Evolutionary conservation across 495 filamentous ascomycete genomes (phyloP), one percentile per base, ranked within the genome.

Genomic region (Podospora fimiseda): DNA sequence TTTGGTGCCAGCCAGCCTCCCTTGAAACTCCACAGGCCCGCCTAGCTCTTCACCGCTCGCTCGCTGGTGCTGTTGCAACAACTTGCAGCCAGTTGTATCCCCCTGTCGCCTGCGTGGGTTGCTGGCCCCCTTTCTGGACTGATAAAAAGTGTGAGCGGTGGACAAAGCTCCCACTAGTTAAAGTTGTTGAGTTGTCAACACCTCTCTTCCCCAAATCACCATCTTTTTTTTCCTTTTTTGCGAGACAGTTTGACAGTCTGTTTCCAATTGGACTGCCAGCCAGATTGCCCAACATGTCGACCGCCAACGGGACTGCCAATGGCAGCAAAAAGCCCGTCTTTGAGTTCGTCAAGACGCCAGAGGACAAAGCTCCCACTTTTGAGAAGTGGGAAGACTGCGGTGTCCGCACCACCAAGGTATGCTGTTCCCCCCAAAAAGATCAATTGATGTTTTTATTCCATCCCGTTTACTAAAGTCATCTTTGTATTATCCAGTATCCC

Each of bases 341-440:
- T 65, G 81, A 88, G 64, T 91, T 87, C 65, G 81, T 92, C 65
- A 74, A 86, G 61, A 94, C 88, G 66, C 88, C 88, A 9, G 78
- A 82, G 57, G 79, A 80, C 49, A 73, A 77, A 30, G 71, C 76
- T 54, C 65, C 82, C 49, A 66, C 76, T 62, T 72, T 81, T 65
- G 63, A 77, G 70, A 76, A 76, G 70, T 70, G 72, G 45, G 74
- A 83, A 53, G 80, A 87, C 38, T 89, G 83, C 66, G 88, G 89
- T 64, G 86, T 93, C 30, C 73, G 74, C 58, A 84, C 82, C 14
- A 90, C 88, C 36, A 77, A 80, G 52, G 88, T 91, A 67, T 64
- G 82, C 72, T 50, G 43, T 44, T 20, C 43, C 33, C 24, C 46
- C 41, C 37, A 23, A 6, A 18, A 16, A 24, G 22, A 21, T 37